Base-by-base conservation (phyloP, 805 yeast species). In the Wickerhamomyces chaumierensis region DNA sequence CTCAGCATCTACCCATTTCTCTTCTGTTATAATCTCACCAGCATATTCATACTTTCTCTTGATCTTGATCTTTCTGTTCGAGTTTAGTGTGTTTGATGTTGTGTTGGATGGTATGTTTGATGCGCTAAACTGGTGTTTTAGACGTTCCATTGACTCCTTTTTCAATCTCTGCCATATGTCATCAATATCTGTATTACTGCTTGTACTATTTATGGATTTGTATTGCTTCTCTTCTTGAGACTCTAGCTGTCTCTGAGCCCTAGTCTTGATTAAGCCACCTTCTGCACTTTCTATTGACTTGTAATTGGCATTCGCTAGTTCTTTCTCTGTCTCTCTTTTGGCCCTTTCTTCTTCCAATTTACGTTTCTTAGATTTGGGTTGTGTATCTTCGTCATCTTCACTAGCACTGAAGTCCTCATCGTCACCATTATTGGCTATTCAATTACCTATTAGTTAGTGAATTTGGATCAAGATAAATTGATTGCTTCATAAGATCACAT, bases 11-110 rank as follows among this genome's bases (percentile, higher is more conserved):
- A 92, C 96, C 58, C 69, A 65, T 57, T 84, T 86, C 42, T 79
- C 78, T 51, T 88, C 95, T 0, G 81, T 73, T 2, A 81, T 68
- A 3, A 76, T 65, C 49, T 82, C 82, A 5, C 96, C 96, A 0
- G 98, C 97, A 68, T 86, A 90, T 41, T 83, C 81, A 55, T 84
- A 90, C 3, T 78, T 73, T 44, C 92, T 69, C 42, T 73, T 78
- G 40, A 90, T 87, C 48, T 75, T 73, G 40, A 90, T 71, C 53
- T 69, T 69, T 37, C 78, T 77, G 23, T 42, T 41, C 4, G 49
- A 45, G 11, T 18, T 44, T 18, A 38, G 42, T 40, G 39, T 53
- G 38, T 39, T 40, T 7, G 40, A 12, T 9, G 35, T 36, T 11
- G 20, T 38, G 3, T 39, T 36, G 18, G 39, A 23, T 8, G 43